These are phyloP conservation scores for Solanum ossicruentum DNA, from an alignment of 257 asterid species.

Conservation along the genomic window DNA sequence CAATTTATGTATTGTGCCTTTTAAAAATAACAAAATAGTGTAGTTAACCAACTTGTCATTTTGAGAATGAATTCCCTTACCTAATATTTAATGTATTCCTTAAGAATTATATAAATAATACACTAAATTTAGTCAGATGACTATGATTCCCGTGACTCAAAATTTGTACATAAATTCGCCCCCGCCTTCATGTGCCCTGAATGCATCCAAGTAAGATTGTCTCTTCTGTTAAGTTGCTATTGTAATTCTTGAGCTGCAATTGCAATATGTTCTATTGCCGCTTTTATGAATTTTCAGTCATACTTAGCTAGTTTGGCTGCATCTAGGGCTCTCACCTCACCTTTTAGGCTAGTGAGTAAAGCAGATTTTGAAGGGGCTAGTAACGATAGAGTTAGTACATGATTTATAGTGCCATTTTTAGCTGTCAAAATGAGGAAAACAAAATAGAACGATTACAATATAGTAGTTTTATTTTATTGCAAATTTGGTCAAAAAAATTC, in stretches of 20 bases:
- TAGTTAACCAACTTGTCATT: too few relatives aligned
- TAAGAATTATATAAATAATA: too few relatives aligned
- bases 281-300: conserved; percentile 31
- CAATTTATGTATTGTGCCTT: too few relatives aligned
- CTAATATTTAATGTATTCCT: too few relatives aligned
- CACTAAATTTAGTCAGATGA: too few relatives aligned
- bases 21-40: too few relatives aligned
- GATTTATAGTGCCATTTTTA: background rate
- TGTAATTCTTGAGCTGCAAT: background rate
- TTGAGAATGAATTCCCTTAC: too few relatives aligned
- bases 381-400: conserved; percentile 65
- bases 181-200: conserved; percentile 23
- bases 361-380: background rate
- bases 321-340: conserved; percentile 6
- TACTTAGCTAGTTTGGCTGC: conserved; percentile 77
- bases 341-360: background rate
- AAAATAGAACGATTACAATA: background rate
- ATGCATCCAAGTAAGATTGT: conserved; percentile 43
- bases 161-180: too few relatives aligned
- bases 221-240: background rate
- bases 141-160: too few relatives aligned
- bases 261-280: background rate
- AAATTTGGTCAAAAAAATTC: too few relatives aligned
- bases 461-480: background rate
- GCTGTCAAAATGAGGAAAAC: background rate